phyloP scores from a whole-genome alignment of 345 rosid species.

The Isatis tinctoria region DNA sequence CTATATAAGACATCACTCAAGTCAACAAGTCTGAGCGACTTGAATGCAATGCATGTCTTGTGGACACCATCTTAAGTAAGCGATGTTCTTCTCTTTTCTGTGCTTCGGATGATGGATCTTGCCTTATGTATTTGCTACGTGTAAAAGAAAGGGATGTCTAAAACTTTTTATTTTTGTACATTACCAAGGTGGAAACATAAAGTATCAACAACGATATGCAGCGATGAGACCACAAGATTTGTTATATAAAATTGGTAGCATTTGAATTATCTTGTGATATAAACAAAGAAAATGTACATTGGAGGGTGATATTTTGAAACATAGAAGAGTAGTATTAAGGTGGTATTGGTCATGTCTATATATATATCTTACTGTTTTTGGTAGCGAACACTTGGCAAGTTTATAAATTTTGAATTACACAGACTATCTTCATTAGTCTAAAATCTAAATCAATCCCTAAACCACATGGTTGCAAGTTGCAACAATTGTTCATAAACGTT shows the following conservation, averaged over 20 bases:
- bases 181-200: neutral
- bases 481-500: too few relatives aligned
- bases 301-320: neutral
- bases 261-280: neutral
- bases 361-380: neutral
- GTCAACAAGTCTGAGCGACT: slow-evolving; percentile 44
- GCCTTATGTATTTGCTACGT: neutral
- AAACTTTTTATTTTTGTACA: neutral
- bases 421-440: too few relatives aligned
- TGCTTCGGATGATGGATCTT: neutral
- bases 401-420: too few relatives aligned
- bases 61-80: slow-evolving; percentile 44
- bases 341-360: too few relatives aligned
- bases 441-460: too few relatives aligned
- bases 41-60: slow-evolving; percentile 52
- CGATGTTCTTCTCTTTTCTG: neutral
- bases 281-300: too few relatives aligned
- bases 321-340: neutral
- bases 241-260: too few relatives aligned
- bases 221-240: neutral
- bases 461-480: too few relatives aligned
- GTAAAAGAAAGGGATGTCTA: neutral
- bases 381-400: neutral
- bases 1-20: slow-evolving; percentile 74
- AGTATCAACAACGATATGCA: neutral